These are phyloP conservation scores for Fusarium bactridioides DNA, from an alignment of 2,329 filamentous ascomycete species.

Conservation along the genomic window DNA sequence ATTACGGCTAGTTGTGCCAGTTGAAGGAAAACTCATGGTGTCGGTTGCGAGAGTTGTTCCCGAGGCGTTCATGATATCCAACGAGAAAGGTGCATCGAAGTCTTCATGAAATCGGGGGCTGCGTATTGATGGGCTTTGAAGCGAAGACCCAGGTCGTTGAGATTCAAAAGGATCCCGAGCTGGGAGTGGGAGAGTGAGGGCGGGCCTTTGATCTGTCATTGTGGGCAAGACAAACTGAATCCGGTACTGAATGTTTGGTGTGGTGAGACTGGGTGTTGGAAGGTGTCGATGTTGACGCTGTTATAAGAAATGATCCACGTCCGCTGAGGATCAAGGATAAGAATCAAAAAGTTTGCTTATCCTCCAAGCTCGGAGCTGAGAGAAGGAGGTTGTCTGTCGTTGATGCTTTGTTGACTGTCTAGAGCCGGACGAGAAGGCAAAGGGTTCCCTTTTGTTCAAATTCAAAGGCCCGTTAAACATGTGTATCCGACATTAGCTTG, in stretches of 20 bases:
- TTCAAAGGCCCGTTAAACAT: slow-evolving; percentile 27
- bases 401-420: slow-evolving; percentile 26
- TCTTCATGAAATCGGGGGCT: slow-evolving; percentile 50
- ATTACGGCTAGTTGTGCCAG: slow-evolving; percentile 31
- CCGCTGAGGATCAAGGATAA: not conserved
- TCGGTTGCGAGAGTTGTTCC: slow-evolving; percentile 41
- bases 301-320: not conserved
- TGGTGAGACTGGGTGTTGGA: not conserved
- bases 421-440: slow-evolving; percentile 8
- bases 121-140: slow-evolving; percentile 34
- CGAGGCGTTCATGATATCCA: slow-evolving; percentile 46
- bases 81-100: slow-evolving; percentile 50
- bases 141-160: slow-evolving; percentile 31
- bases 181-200: slow-evolving; percentile 41
- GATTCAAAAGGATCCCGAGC: slow-evolving; percentile 29
- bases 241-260: slow-evolving; percentile 2
- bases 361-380: not conserved
- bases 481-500: slow-evolving; percentile 33
- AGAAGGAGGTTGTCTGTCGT: not conserved
- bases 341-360: not conserved
- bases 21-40: slow-evolving; percentile 39
- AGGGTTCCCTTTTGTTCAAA: slow-evolving; percentile 30
- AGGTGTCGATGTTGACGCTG: slow-evolving; percentile 3
- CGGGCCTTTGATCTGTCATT: slow-evolving; percentile 43
- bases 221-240: slow-evolving; percentile 22